These are phyloP conservation scores for Yamadazyma conglobata DNA, from an alignment of 1,139 yeast genomes.

Conservation along the genomic window DNA sequence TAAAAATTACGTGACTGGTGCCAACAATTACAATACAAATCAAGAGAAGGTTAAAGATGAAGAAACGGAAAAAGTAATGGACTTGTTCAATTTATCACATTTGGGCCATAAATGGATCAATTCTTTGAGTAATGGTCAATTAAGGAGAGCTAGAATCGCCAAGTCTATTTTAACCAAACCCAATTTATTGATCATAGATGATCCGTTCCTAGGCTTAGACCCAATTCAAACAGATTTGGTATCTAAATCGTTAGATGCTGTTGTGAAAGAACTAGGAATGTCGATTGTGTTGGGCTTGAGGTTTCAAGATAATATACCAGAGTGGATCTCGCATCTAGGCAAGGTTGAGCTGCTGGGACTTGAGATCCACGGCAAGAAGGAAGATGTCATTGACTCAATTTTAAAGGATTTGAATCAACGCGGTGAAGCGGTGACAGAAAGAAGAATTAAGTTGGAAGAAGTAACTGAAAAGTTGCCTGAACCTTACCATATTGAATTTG, in stretches of 20 bases:
- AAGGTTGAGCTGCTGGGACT: constrained; percentile 57
- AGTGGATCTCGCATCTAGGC: constrained; percentile 74
- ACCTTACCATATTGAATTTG: constrained; percentile 40
- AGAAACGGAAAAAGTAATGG: constrained; percentile 38
- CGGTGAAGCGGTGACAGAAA: constrained; percentile 4
- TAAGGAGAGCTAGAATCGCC: constrained; percentile 85
- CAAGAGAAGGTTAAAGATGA: constrained; percentile 16
- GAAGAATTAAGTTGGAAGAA: constrained; percentile 3
- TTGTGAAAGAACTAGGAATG: constrained; percentile 25
- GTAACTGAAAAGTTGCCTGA: constrained; percentile 4
- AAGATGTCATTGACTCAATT: constrained; percentile 16
- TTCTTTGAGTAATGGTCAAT: constrained; percentile 89
- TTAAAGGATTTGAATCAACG: constrained; percentile 5
- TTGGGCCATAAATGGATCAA: constrained; percentile 74
- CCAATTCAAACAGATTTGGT: constrained; percentile 65
- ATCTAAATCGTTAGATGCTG: constrained; percentile 36
- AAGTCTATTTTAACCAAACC: constrained; percentile 67
- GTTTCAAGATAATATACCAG: constrained; percentile 69
- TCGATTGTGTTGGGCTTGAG: constrained; percentile 69
- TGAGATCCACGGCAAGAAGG: constrained; percentile 42
- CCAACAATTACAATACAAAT: constrained; percentile 45
- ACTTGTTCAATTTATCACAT: constrained; percentile 52
- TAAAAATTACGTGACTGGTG: constrained; percentile 52
- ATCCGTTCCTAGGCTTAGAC: constrained; percentile 89
- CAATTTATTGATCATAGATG: constrained; percentile 69